phyloP scores from a whole-genome alignment of 495 filamentous ascomycete genomes.

The Aspergillus incahuasiensis region DNA sequence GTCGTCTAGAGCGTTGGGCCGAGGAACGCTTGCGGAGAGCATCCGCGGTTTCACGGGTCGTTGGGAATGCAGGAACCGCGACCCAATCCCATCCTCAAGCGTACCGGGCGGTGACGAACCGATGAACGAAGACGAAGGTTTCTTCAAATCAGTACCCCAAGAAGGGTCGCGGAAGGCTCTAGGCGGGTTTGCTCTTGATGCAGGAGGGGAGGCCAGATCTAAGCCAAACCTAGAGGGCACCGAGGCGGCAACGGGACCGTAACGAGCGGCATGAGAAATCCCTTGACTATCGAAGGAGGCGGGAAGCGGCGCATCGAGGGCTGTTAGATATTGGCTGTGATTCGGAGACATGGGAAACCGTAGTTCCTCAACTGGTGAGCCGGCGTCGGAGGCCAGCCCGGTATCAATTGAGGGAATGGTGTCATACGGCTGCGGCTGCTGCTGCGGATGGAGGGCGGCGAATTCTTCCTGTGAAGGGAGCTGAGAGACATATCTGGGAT shows the following conservation, averaged over 20 bases:
- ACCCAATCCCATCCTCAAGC: slow-evolving; percentile 51
- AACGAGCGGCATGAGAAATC: slow-evolving; percentile 82
- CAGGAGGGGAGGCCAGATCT: slow-evolving; percentile 67
- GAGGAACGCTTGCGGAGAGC: slow-evolving; percentile 75
- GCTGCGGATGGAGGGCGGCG: slow-evolving; percentile 41
- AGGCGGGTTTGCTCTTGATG: slow-evolving; percentile 49
- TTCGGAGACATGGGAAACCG: slow-evolving; percentile 69
- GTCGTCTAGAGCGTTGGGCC: slow-evolving; percentile 59
- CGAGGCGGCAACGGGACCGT: slow-evolving; percentile 87
- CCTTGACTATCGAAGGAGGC: slow-evolving; percentile 97
- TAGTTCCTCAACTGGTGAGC: slow-evolving; percentile 78
- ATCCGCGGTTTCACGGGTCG: slow-evolving; percentile 61
- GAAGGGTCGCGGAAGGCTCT: slow-evolving; percentile 79
- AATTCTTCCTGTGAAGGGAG: slow-evolving; percentile 39
- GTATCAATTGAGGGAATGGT: slow-evolving; percentile 74
- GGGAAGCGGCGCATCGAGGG: slow-evolving; percentile 90
- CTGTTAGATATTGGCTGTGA: slow-evolving; percentile 57
- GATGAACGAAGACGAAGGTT: slow-evolving; percentile 43
- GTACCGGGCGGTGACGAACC: slow-evolving; percentile 62
- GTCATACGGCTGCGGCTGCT: slow-evolving; percentile 43
- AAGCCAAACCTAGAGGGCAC: slow-evolving; percentile 89
- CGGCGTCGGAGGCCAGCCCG: slow-evolving; percentile 67
- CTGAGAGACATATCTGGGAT: slow-evolving; percentile 38
- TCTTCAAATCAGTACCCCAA: slow-evolving; percentile 64
- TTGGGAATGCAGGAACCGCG: slow-evolving; percentile 80